phyloP scores from a whole-genome alignment of 768 basidiomycete genomes.

The Rhodotorula kratochvilovae region DNA sequence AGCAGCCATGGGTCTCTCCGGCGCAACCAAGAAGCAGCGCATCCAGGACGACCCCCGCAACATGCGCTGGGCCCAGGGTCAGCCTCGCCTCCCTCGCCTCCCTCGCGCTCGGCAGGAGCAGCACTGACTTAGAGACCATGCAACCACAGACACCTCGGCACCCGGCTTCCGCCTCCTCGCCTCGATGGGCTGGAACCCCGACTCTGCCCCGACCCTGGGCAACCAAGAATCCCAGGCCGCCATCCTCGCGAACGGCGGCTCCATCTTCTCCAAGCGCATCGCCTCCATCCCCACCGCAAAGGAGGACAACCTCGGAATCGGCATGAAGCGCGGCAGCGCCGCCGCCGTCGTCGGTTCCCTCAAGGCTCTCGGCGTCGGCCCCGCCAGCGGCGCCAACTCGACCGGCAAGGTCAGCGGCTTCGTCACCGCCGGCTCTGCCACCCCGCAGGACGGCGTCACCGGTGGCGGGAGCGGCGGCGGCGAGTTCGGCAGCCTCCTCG shows the following conservation, averaged over 20 bases:
- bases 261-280: constrained; percentile 26
- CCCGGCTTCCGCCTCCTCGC: constrained; percentile 40
- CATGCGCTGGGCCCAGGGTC: constrained; percentile 32
- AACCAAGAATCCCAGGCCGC: constrained; percentile 26
- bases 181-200: constrained; percentile 42
- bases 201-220: constrained; percentile 18
- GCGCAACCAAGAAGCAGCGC: constrained; percentile 36
- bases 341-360: constrained; percentile 27
- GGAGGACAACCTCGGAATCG: constrained; percentile 41
- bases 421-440: constrained; percentile 32
- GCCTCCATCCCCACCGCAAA: constrained; percentile 41
- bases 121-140: not conserved
- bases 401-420: constrained; percentile 11
- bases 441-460: constrained; percentile 15
- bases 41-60: constrained; percentile 40
- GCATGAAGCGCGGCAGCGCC: constrained; percentile 33
- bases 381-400: not conserved
- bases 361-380: constrained; percentile 29
- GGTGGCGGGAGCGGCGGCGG: constrained; percentile 32
- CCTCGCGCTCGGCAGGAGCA: too few relatives aligned
- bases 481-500: constrained; percentile 40
- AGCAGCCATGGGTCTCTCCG: constrained; percentile 27
- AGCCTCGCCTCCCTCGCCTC: not conserved
- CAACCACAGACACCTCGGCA: constrained; percentile 28
- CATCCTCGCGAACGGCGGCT: constrained; percentile 32